These are phyloP conservation scores for Teunomyces stri DNA, from an alignment of 805 yeast genomes.

Conservation along the genomic window DNA sequence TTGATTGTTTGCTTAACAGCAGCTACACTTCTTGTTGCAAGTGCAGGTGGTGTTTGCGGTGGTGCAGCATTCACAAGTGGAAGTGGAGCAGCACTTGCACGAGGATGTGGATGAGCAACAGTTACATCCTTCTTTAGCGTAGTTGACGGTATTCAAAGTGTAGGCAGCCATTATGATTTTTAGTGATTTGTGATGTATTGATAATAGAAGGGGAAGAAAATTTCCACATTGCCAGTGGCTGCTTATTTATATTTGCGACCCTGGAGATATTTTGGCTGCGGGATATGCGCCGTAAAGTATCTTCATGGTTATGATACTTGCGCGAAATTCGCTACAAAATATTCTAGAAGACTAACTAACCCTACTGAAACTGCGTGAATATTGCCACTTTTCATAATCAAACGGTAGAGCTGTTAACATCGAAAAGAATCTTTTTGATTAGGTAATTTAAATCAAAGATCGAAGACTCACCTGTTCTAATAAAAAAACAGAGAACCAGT, in stretches of 20 bases:
- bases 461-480: too few relatives aligned
- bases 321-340: neutral
- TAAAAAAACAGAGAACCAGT: too few relatives aligned
- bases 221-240: neutral
- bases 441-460: too few relatives aligned
- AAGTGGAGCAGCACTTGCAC: neutral
- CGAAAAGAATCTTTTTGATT: too few relatives aligned
- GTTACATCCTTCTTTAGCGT: neutral
- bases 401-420: too few relatives aligned
- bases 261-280: neutral
- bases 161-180: neutral
- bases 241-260: neutral
- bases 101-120: neutral
- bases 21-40: neutral
- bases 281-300: neutral
- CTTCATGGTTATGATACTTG: neutral
- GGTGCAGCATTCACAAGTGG: neutral
- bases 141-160: neutral
- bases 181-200: neutral
- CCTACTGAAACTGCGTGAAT: too few relatives aligned
- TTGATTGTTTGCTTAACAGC: neutral
- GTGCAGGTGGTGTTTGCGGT: neutral
- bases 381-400: too few relatives aligned
- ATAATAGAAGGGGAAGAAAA: neutral
- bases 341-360: neutral